These are phyloP conservation scores for Tieghemostelium lacteum DNA, from an alignment of 78 protist species.

Conservation along the genomic window DNA sequence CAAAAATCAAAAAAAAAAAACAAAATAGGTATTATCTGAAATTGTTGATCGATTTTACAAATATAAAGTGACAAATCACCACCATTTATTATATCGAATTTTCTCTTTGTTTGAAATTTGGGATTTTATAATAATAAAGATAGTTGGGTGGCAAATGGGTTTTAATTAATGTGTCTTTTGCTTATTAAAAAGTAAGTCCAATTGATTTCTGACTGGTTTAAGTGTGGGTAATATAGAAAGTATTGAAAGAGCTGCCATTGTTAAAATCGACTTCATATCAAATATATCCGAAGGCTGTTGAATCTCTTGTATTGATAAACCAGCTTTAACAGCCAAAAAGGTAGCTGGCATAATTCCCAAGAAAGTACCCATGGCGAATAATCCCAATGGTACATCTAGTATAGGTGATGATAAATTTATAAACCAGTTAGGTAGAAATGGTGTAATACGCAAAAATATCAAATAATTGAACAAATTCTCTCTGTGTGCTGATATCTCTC, in stretches of 20 bases:
- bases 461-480: conserved; percentile 65
- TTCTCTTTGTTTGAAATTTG: too few species aligned
- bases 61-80: too few species aligned
- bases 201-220: conserved; percentile 16
- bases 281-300: conserved; percentile 55
- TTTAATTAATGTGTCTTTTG: too few species aligned
- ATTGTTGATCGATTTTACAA: too few species aligned
- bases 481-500: conserved; percentile 8
- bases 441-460: conserved; percentile 82
- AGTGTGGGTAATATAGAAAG: conserved; percentile 71
- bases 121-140: too few species aligned
- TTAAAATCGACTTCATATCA: conserved; percentile 40
- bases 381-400: conserved; percentile 43
- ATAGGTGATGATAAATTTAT: conserved; percentile 84
- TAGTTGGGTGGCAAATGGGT: too few species aligned
- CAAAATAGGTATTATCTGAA: too few species aligned
- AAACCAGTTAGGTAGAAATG: conserved; percentile 88
- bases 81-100: too few species aligned
- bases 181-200: conserved; percentile 20
- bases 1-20: not conserved
- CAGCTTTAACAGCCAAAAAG: conserved; percentile 83
- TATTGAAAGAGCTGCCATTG: conserved; percentile 52
- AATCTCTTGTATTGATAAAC: conserved; percentile 62
- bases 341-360: conserved; percentile 84
- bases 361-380: conserved; percentile 78